Evolutionary conservation across 139 green algal species (phyloP), one percentile per base, ranked within the genome.

Genomic region (Nannochloris sp.): DNA sequence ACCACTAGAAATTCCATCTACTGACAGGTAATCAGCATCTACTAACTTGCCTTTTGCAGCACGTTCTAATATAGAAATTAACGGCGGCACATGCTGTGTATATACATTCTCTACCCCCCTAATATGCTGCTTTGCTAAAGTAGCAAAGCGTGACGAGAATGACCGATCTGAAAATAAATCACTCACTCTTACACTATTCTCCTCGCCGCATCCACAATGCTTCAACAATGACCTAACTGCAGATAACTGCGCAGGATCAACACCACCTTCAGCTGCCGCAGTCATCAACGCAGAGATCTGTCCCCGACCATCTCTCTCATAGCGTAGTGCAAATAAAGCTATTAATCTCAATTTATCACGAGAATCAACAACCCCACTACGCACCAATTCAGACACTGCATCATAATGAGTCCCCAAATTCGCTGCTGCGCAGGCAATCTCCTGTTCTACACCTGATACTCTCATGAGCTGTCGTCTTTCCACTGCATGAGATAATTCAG

Each of bases 91-190:
- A 65, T 98, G 92, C 80, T 97, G 88, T 6, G 92, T 97, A 85
- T 97, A 97, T 53, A 97, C 92, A 46, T 97, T 97, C 54, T 97
- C 86, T 42, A 91, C 82, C 13, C 85, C 80, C 65, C 74, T 88
- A 46, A 95, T 70, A 36, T 82, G 89, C 42, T 82, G 75, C 65
- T 89, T 91, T 44, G 78, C 78, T 61, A 93, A 65, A 29, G 24
- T 65, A 19, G 74, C 68, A 45, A 86, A 73, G 34, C 77, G 65
- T 3, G 63, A 72, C 36, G 45, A 68, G 45, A 96, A 79, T 23
- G 76, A 78, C 33, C 81, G 71, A 60, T 82, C 87, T 8, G 76
- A 82, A 66, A 92, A 98, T 37, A 98, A 81, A 70, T 98, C 92
- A n/a, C n/a, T n/a, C n/a, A n/a, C n/a, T n/a, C n/a, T n/a, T n/a